These are phyloP conservation scores for Chrysosporium queenslandicum DNA, from an alignment of 2,329 filamentous ascomycete species.

Conservation along the genomic window DNA sequence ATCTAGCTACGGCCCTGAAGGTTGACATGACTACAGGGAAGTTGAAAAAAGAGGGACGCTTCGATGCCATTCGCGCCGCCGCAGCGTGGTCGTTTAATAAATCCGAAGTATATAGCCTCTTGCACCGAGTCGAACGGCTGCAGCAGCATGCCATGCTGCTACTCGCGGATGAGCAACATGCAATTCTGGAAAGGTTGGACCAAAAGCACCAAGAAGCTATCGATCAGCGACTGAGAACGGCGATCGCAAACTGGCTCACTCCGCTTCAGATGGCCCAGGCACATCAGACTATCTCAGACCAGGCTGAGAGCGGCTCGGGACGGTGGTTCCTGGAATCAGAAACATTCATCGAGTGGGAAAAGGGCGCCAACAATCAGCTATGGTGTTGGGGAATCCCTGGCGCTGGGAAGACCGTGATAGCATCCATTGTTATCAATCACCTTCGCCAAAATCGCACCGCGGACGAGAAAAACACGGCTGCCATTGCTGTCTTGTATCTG, in stretches of 20 bases:
- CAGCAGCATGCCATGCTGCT: neutral
- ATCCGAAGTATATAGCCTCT: neutral
- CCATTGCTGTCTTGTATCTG: conserved; percentile 5
- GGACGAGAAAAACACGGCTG: neutral
- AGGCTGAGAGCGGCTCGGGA: conserved; percentile 8
- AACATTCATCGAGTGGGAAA: conserved; percentile 14
- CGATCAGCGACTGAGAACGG: neutral
- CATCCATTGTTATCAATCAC: conserved; percentile 14
- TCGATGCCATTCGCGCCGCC: neutral
- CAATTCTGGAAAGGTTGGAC: neutral
- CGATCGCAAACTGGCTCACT: neutral
- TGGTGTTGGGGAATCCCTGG: conserved; percentile 16
- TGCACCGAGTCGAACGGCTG: neutral
- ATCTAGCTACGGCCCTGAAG: neutral
- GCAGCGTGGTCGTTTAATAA: neutral
- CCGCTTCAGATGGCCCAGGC: neutral
- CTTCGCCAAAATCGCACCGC: conserved; percentile 4
- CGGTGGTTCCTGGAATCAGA: conserved; percentile 20
- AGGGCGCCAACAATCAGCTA: neutral
- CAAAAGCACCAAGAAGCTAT: neutral
- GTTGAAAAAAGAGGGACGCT: neutral
- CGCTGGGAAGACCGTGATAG: conserved; percentile 16
- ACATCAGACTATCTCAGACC: neutral
- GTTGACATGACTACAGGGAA: neutral
- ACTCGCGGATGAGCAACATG: neutral